Conservation (phyloP, 1,139 yeast genomes). For the Kluyveromyces marxianus region DNA sequence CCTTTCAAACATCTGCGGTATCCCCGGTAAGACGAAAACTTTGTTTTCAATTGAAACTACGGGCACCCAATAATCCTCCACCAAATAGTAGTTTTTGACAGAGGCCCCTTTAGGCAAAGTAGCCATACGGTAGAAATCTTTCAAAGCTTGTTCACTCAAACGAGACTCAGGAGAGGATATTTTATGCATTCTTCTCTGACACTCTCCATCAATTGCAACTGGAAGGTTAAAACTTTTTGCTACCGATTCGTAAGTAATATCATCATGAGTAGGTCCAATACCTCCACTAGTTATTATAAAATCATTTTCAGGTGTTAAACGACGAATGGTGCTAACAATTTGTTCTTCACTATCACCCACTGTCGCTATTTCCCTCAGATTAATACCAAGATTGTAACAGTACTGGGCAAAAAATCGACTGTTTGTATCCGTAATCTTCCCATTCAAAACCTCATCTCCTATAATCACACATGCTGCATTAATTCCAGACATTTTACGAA, state of each 20-base stretch:
- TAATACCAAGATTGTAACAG: conserved; percentile 60
- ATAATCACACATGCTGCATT: conserved; percentile 42
- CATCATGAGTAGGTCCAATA: conserved; percentile 88
- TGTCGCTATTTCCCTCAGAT: conserved; percentile 57
- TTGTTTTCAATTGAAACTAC: conserved; percentile 55
- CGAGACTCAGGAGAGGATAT: conserved; percentile 37
- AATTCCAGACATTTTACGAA: conserved; percentile 18
- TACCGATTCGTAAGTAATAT: conserved; percentile 67
- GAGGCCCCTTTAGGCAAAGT: conserved; percentile 49
- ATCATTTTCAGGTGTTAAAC: conserved; percentile 49
- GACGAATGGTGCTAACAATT: conserved; percentile 46
- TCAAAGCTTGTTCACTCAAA: conserved; percentile 39
- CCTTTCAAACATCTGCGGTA: conserved; percentile 61
- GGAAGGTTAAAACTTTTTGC: conserved; percentile 55
- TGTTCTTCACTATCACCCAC: conserved; percentile 72
- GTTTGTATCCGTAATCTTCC: conserved; percentile 78
- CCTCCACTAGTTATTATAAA: conserved; percentile 74
- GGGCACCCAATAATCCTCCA: conserved; percentile 73
- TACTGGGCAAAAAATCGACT: conserved; percentile 61
- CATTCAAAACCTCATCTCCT: conserved; percentile 83
- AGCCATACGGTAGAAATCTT: conserved; percentile 73
- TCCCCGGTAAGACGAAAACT: conserved; percentile 73
- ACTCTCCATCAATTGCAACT: conserved; percentile 46
- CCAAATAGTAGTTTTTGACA: conserved; percentile 47
- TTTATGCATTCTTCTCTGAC: conserved; percentile 52